phyloP scores from a whole-genome alignment of 192 early-diverging fungal species.

The Entrophospora sp. region DNA sequence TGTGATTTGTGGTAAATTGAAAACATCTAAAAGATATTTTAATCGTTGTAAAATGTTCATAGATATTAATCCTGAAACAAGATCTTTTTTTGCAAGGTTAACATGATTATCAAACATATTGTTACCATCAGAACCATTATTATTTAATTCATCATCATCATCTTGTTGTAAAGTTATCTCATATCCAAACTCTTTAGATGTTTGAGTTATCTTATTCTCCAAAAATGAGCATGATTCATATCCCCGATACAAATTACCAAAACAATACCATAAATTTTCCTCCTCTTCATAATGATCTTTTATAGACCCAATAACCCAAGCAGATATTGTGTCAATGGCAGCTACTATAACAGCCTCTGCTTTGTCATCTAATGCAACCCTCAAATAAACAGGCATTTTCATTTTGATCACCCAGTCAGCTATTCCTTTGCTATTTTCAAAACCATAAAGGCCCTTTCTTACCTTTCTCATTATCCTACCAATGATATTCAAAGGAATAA shows the following conservation, averaged over 20 bases:
- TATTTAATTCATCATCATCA: constrained; percentile 30
- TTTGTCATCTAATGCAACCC: constrained; percentile 59
- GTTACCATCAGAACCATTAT: constrained; percentile 26
- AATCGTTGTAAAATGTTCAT: constrained; percentile 53
- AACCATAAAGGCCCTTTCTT: constrained; percentile 24
- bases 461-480: constrained; percentile 48
- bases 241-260: constrained; percentile 24
- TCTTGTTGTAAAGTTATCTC: constrained; percentile 27
- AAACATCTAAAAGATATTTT: constrained; percentile 42
- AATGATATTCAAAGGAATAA: constrained; percentile 55
- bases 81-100: constrained; percentile 40
- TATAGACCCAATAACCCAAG: constrained; percentile 29
- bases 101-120: constrained; percentile 35
- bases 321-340: constrained; percentile 37
- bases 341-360: constrained; percentile 47
- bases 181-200: constrained; percentile 27
- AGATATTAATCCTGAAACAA: constrained; percentile 47
- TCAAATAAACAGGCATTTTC: constrained; percentile 42
- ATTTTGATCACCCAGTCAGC: constrained; percentile 33
- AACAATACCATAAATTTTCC: constrained; percentile 34
- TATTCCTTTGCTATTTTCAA: constrained; percentile 23
- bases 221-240: constrained; percentile 24
- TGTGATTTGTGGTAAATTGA: constrained; percentile 25
- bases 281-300: constrained; percentile 21
- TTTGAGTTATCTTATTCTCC: constrained; percentile 14